Evolutionary conservation across 2,329 filamentous ascomycete species (phyloP), one percentile per base, ranked within the genome.

Genomic region (Alternaria burnsii): DNA sequence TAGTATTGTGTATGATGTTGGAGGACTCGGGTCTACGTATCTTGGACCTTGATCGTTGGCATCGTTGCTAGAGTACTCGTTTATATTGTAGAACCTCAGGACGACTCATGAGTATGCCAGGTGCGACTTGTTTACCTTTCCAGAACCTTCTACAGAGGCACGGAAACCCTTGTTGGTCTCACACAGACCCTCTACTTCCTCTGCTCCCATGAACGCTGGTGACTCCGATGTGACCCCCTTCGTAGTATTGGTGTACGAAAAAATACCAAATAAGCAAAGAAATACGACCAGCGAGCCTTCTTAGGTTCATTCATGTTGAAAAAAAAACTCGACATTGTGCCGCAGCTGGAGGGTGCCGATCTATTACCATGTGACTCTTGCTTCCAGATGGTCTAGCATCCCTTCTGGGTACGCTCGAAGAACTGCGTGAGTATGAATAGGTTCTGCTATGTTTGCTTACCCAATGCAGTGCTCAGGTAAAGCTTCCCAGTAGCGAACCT

Each of bases 311-410:
- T 42, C 10, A 7, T 6, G 3, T 36, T 34, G 16, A n/a, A n/a
- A 7, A n/a, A 7, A 14, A 14, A 14, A 38, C 34, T 38, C 34
- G 16, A 16, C 14, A 38, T 9, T 38, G 34, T 38, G 14, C 34
- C 16, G 14, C 16, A n/a, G 16, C 14, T 38, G 16, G 34, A 38
- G 16, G 5, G n/a, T n/a, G 16, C 34, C 34, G 34, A 38, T n/a
- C 34, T 38, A 38, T 18, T 22, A 32, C n/a, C 28, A 20, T 34
- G 11, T 22, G 28, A 20, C n/a, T 48, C 40, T 36, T 36, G 41
- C 32, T 34, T 14, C 38, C 26, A 24, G 22, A 20, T 76, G 80
- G 41, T 79, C 76, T 58, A 41, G 24, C n/a, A 14, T 20, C 2
- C 43, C 43, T 41, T 42, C 40, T 24, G 20, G 12, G 20, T 24